Evolutionary conservation across 495 filamentous ascomycete genomes (phyloP), one percentile per base, ranked within the genome.

Genomic region (Elaphomyces granulatus): DNA sequence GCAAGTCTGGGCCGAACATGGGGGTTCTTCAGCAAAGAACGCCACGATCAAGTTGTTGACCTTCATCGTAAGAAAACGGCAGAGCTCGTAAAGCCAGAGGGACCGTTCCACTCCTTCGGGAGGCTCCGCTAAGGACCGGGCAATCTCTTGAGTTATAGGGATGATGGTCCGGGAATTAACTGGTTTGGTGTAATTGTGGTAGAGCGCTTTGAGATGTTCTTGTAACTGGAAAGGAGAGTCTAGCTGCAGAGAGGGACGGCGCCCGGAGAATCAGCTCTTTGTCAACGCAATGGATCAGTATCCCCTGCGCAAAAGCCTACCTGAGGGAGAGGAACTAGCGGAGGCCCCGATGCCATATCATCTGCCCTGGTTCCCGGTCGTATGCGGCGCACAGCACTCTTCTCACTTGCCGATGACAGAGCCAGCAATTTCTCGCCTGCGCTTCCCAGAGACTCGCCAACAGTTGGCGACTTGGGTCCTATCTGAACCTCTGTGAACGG

Each of bases 171-270:
- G 52, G 32, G 71, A 75, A 46, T 71, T 64, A 40, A 68, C 57
- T 41, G 75, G 68, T 46, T 75, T 73, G 1, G 84, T 92, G 61
- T 81, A 80, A 50, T 77, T 61, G 56, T 83, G 72, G 61, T 94
- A 81, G 8, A 96, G 75, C 10, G 92, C 82, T 60, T 88, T 87
- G 35, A 98, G 76, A 54, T 98, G 92, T 64, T 98, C 90, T 57
- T 94, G 90, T n/a, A 95, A 78, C 58, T 93, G 90, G 54, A 98
- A 98, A 40, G 90, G 81, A 8, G 87, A 94, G 54, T 96, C 87
- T 53, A 98, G 80, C 75, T 87, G 52, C 32, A 21, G 40, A 3
- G 26, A 35, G 34, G 42, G 20, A 42, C 10, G 23, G 37, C 39
- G 1, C 6, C 23, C 23, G 23, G 23, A 28, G 19, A 16, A 31